These are phyloP conservation scores for Cladophialophora bantiana DNA, from an alignment of 2,329 filamentous ascomycete species.

Conservation along the genomic window DNA sequence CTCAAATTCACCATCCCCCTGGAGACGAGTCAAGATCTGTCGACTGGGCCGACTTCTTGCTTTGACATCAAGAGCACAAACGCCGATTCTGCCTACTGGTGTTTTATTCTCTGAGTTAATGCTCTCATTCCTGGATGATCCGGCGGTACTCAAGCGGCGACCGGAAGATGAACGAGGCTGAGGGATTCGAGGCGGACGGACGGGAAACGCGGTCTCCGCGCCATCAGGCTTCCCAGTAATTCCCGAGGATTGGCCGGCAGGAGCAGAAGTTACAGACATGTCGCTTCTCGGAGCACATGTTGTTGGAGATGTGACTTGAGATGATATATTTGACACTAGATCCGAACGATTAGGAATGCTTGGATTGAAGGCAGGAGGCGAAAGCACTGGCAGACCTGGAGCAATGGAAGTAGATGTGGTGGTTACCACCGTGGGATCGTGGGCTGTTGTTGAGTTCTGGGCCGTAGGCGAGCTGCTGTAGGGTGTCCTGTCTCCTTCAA, in stretches of 20 bases:
- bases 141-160: conserved; percentile 39
- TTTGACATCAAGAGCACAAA: conserved; percentile 94
- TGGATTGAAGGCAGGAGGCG: conserved; percentile 35
- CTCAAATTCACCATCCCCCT: conserved; percentile 90
- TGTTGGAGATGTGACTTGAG: conserved; percentile 22
- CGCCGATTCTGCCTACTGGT: conserved; percentile 75
- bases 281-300: conserved; percentile 27
- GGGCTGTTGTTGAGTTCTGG: conserved; percentile 37
- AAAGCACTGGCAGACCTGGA: conserved; percentile 38
- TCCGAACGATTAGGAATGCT: conserved; percentile 33
- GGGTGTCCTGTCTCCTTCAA: conserved; percentile 46
- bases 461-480: conserved; percentile 36
- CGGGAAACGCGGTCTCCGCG: conserved; percentile 32
- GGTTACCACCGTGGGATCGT: conserved; percentile 39
- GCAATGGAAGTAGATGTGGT: conserved; percentile 34
- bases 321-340: conserved; percentile 33
- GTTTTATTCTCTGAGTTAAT: conserved; percentile 28
- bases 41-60: conserved; percentile 95
- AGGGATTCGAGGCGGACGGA: conserved; percentile 32
- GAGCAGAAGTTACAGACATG: conserved; percentile 6
- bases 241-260: conserved; percentile 25
- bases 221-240: conserved; percentile 22
- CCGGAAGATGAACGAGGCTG: conserved; percentile 38
- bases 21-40: conserved; percentile 91
- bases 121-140: conserved; percentile 38